Percentiles rank a stretch among this genome's conserved stretches.
Evolutionary conservation across 1,284 basidiomycete genomes (phyloP).

Genomic region (Violaceomyces palustris): DNA sequence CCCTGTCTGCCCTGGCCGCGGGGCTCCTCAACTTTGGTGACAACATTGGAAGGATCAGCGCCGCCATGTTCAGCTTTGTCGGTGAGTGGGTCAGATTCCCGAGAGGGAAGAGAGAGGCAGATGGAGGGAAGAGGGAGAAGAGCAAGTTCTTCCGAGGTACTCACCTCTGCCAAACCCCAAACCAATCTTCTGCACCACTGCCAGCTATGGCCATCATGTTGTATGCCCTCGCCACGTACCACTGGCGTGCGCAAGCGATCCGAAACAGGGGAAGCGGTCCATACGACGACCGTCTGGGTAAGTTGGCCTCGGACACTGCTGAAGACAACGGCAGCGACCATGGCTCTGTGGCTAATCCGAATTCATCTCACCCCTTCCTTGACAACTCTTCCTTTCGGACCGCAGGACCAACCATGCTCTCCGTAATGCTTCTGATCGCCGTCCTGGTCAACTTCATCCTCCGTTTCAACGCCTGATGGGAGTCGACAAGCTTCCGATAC

Average conservation of each 20-base stretch:
- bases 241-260: conserved; percentile 92
- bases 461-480: conserved; percentile 42
- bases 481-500: background rate
- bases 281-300: conserved; percentile 89
- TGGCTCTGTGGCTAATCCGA: background rate
- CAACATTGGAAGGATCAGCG: conserved; percentile 76
- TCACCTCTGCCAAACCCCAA: too few relatives aligned
- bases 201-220: conserved; percentile 93
- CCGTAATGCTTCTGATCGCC: conserved; percentile 50
- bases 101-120: too few relatives aligned
- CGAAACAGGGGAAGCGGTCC: conserved; percentile 84
- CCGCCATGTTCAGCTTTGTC: conserved; percentile 84
- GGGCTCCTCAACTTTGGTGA: conserved; percentile 53
- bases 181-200: too few relatives aligned
- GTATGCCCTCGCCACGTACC: conserved; percentile 89
- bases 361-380: conserved; percentile 59
- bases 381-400: background rate
- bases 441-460: conserved; percentile 53
- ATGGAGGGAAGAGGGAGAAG: too few relatives aligned
- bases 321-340: too few relatives aligned
- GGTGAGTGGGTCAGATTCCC: conserved; percentile 69
- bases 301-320: too few relatives aligned
- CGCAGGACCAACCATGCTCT: conserved; percentile 49
- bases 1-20: conserved; percentile 50
- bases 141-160: too few relatives aligned